Percentiles rank a stretch among this genome's conserved stretches.
phyloP scores from a whole-genome alignment of 75 land plant species.

The Chamaecyparis obtusa region DNA sequence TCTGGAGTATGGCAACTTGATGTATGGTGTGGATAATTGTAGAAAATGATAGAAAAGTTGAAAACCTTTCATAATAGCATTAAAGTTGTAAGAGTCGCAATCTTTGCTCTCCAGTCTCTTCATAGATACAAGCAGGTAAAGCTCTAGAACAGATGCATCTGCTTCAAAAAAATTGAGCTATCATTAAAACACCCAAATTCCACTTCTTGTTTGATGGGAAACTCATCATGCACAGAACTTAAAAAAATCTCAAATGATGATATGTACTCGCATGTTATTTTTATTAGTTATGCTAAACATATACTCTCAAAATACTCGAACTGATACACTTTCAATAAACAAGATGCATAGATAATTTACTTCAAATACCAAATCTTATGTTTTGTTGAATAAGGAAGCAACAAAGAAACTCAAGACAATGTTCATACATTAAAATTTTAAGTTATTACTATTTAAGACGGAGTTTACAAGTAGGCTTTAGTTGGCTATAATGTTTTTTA shows the following conservation, averaged over 20 bases:
- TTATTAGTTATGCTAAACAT: not conserved
- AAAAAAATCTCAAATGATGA: not conserved
- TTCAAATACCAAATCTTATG: not conserved
- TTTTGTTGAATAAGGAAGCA: not conserved
- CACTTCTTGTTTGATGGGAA: not conserved
- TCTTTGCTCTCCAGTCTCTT: slow-evolving; percentile 79
- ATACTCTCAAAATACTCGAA: not conserved
- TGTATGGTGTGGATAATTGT: not conserved
- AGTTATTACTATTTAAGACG: not conserved
- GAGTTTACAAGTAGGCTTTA: not conserved
- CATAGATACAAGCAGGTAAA: slow-evolving; percentile 86
- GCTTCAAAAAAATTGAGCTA: slow-evolving; percentile 2
- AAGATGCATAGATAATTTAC: not conserved
- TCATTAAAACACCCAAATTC: not conserved
- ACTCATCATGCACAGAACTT: not conserved
- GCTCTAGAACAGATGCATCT: slow-evolving; percentile 89
- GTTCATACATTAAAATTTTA: not conserved
- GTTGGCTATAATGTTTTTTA: not conserved
- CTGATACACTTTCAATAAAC: not conserved
- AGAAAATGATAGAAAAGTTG: not conserved
- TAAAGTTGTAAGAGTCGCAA: slow-evolving; percentile 77
- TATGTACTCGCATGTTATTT: not conserved
- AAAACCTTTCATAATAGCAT: slow-evolving; percentile 77
- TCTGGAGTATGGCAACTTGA: not conserved
- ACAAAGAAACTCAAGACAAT: not conserved